These are phyloP conservation scores for Salix brachista DNA, from an alignment of 345 rosid species.

Conservation along the genomic window DNA sequence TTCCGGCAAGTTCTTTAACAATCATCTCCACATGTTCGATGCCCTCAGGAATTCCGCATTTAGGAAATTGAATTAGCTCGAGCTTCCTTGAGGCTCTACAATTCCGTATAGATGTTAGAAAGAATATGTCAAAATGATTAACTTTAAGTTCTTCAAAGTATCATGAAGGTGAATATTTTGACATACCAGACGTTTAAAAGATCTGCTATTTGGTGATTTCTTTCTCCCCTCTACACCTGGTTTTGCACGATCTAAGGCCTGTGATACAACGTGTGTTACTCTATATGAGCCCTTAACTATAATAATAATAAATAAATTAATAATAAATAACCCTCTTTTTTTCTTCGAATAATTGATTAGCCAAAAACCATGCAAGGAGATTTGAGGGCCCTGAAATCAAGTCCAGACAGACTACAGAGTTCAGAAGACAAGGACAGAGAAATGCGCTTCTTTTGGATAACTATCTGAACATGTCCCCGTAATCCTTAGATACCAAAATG, in stretches of 20 bases:
- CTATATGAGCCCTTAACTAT: not conserved
- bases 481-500: not conserved
- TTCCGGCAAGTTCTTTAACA: not conserved
- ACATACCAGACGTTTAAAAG: conserved; percentile 36
- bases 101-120: not conserved
- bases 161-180: not conserved
- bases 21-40: not conserved
- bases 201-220: conserved; percentile 26
- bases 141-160: not conserved
- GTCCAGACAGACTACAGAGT: not conserved
- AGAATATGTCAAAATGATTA: not conserved
- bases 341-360: not conserved
- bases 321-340: too few relatives aligned
- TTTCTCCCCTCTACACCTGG: conserved; percentile 22
- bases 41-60: not conserved
- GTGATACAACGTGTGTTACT: not conserved
- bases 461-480: not conserved
- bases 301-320: not conserved
- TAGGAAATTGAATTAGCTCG: conserved; percentile 19
- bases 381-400: not conserved
- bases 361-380: not conserved
- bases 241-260: conserved; percentile 39
- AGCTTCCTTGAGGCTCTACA: conserved; percentile 28
- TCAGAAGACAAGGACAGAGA: not conserved
- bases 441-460: not conserved